Evolutionary conservation across 345 rosid genomes (phyloP), one percentile per base, ranked within the genome.

Genomic region (Capsella bursapastoris): DNA sequence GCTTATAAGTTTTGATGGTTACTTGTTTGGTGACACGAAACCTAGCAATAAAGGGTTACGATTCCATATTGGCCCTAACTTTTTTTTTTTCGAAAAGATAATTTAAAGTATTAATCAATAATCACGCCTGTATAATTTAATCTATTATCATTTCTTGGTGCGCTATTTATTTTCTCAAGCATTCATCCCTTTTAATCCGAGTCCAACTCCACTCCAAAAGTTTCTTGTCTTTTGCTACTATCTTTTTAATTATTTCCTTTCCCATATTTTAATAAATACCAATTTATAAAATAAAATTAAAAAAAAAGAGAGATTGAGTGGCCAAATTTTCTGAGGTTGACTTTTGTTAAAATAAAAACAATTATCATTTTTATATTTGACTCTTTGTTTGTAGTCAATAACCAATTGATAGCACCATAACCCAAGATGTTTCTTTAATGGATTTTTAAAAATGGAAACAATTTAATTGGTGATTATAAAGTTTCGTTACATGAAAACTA

Each of bases 171-270:
- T 70, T 78, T 78, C 44, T 66, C 64, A 58, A 52, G 43, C 64
- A 61, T 72, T 58, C 43, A 71, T 47, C 48, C 56, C 43, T 78
- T 78, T 58, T 71, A 72, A 78, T 78, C 81, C 73, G 77, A 78
- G 50, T 78, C 81, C 58, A 71, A 78, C 52, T 66, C 81, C 81
- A 78, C 81, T 78, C 75, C 77, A 50, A 72, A 78, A 78, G 81
- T 78, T 78, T 78, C 50, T 78, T 78, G 81, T 78, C 81, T 72
- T 78, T 71, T 78, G 71, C 28, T 66, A 56, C 57, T 22, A 70
- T 65, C 67, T 44, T 70, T 57, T 63, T 38, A 22, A 29, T 16
- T 9, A 1, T 15, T 25, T 28, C 51, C 48, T 65, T 71, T 51
- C 45, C 11, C 45, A 72, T 65, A 70, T 71, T 71, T 66, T 71